Evolutionary conservation across 805 yeast genomes (phyloP).

Genomic region (Myxozyma udenii): DNA sequence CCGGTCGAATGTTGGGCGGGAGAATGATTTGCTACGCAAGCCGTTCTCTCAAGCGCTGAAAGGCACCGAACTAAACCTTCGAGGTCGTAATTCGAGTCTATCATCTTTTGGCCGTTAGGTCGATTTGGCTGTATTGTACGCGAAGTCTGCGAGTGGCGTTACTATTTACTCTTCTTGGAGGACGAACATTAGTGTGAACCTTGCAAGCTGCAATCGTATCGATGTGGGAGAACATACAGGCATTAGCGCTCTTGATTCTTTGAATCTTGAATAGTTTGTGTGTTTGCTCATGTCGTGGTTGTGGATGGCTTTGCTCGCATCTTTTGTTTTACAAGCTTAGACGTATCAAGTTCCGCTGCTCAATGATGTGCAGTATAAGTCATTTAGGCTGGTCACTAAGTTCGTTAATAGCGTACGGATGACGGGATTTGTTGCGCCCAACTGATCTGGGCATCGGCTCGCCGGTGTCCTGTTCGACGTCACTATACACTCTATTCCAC

Average conservation of each 20-base stretch:
- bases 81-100: conserved; percentile 25
- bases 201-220: too few species aligned
- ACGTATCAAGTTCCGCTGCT: background rate
- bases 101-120: background rate
- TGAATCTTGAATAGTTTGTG: too few species aligned
- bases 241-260: too few species aligned
- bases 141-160: too few species aligned
- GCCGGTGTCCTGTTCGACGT: conserved; percentile 15
- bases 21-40: background rate
- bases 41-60: conserved; percentile 28
- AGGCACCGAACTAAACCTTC: conserved; percentile 29
- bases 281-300: too few species aligned
- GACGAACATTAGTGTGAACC: too few species aligned
- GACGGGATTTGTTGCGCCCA: conserved; percentile 12
- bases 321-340: background rate
- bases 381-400: background rate
- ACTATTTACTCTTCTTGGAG: background rate
- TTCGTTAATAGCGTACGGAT: background rate
- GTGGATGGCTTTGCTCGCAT: too few species aligned
- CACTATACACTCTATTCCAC: background rate
- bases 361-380: background rate
- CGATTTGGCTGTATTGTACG: background rate
- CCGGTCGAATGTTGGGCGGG: conserved; percentile 34
- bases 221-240: too few species aligned
- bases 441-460: background rate